Base-by-base conservation (phyloP, 1,284 basidiomycete genomes). In the Agroathelia rolfsii region DNA sequence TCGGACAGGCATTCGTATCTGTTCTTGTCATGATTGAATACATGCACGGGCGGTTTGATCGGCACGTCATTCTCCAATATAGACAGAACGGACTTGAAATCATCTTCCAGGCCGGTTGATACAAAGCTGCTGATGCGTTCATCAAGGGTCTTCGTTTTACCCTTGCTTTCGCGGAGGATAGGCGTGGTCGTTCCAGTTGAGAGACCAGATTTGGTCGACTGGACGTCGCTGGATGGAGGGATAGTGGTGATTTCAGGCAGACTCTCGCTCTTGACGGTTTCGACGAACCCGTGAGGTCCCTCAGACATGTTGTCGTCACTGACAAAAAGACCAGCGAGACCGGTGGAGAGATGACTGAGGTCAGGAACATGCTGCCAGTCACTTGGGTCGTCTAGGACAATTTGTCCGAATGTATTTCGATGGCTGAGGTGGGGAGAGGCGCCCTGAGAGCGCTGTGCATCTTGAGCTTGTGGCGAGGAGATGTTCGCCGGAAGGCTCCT, bases 261-360 rank as follows among this genome's bases (percentile, higher is more conserved):
- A n/a, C n/a, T n/a, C n/a, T 72, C 67, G 42, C 67, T 72, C 21
- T 65, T 66, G 15, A 82, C 46, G 17, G 66, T 59, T 50, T 79
- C 77, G 14, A 81, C 70, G 47, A 69, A 80, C 4, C 72, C 77
- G 52, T 78, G 76, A 5, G 71, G 67, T 29, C 59, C 62, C 21
- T 54, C 43, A 30, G 47, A 41, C 20, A 50, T 50, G 20, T 54
- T n/a, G n/a, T n/a, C 53, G 23, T 39, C 45, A 23, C 43, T 43
- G 33, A 47, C 42, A 36, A 61, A 64, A 6, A 66, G 42, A n/a
- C n/a, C n/a, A n/a, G n/a, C n/a, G n/a, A n/a, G n/a, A n/a, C n/a
- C n/a, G n/a, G n/a, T n/a, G n/a, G n/a, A n/a, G n/a, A n/a, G n/a
- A n/a, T n/a, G n/a, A n/a, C n/a, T n/a, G n/a, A n/a, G n/a, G 11